Conservation (phyloP, 1,284 basidiomycete species). For the Mixia osmundae region DNA sequence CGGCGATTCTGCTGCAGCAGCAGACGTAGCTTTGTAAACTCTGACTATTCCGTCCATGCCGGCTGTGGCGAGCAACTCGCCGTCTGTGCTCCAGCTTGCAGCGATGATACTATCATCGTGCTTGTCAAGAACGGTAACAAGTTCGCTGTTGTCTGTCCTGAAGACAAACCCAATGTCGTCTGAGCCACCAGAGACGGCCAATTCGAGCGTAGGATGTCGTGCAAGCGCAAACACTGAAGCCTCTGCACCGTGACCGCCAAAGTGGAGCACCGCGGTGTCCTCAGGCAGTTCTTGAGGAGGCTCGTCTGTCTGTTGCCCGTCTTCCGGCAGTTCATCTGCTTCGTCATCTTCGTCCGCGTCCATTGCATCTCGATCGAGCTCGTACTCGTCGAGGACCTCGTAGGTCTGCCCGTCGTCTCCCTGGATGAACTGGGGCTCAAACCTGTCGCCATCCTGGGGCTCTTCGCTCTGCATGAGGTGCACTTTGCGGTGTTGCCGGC, state of each 20-base stretch:
- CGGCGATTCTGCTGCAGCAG: slow-evolving; percentile 26
- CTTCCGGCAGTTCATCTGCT: slow-evolving; percentile 2
- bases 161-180: slow-evolving; percentile 90
- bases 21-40: slow-evolving; percentile 44
- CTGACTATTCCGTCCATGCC: slow-evolving; percentile 92
- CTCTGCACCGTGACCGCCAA: slow-evolving; percentile 22
- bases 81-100: slow-evolving; percentile 60
- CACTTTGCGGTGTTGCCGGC: neutral
- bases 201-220: slow-evolving; percentile 50
- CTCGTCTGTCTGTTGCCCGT: slow-evolving; percentile 10
- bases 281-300: slow-evolving; percentile 5
- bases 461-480: neutral
- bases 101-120: slow-evolving; percentile 77
- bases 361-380: neutral
- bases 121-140: slow-evolving; percentile 61
- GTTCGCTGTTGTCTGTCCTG: slow-evolving; percentile 58
- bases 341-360: neutral
- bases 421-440: neutral
- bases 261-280: slow-evolving; percentile 21
- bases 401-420: neutral
- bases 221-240: slow-evolving; percentile 56
- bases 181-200: slow-evolving; percentile 80
- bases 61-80: slow-evolving; percentile 76
- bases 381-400: neutral
- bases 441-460: neutral